Percentiles rank a stretch among this genome's conserved stretches.
Evolutionary conservation across 2,329 filamentous ascomycete genomes (phyloP).

Genomic region (Eurotiales sp.): DNA sequence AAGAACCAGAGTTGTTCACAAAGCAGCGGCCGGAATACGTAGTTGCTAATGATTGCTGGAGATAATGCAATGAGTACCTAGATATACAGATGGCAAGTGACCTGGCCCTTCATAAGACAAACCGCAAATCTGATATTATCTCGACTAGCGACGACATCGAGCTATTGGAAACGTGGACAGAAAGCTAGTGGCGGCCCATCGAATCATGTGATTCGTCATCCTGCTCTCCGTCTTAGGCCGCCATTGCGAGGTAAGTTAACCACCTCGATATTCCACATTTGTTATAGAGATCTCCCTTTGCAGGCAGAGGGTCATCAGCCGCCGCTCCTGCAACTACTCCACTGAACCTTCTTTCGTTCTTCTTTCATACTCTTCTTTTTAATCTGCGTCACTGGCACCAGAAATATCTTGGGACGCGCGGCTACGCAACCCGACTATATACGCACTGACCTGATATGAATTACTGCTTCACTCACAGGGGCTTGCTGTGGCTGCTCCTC

Average conservation of each 20-base stretch:
- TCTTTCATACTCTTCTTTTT: neutral
- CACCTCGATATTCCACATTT: neutral
- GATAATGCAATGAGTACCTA: no score
- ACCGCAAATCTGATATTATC: neutral
- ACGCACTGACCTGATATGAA: constrained; percentile 25
- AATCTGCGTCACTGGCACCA: neutral
- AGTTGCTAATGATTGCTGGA: no score
- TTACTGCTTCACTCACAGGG: constrained; percentile 17
- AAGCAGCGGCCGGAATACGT: no score
- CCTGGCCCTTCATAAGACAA: no score
- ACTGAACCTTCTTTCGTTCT: neutral
- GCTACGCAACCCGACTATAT: constrained; percentile 5
- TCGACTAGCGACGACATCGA: no score
- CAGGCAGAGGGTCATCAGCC: constrained; percentile 12
- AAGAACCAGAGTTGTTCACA: no score
- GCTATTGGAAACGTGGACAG: constrained; percentile 11
- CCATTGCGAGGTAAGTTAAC: neutral
- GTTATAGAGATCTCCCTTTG: constrained; percentile 10
- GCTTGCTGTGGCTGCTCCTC: constrained; percentile 19
- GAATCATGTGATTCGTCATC: constrained; percentile 12
- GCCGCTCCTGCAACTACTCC: neutral
- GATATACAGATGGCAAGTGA: no score
- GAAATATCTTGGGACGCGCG: constrained; percentile 1
- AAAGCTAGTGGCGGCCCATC: neutral
- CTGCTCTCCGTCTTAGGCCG: no score